Evolutionary conservation across 768 basidiomycete species (phyloP).

Genomic region (Amylocystis lapponica): DNA sequence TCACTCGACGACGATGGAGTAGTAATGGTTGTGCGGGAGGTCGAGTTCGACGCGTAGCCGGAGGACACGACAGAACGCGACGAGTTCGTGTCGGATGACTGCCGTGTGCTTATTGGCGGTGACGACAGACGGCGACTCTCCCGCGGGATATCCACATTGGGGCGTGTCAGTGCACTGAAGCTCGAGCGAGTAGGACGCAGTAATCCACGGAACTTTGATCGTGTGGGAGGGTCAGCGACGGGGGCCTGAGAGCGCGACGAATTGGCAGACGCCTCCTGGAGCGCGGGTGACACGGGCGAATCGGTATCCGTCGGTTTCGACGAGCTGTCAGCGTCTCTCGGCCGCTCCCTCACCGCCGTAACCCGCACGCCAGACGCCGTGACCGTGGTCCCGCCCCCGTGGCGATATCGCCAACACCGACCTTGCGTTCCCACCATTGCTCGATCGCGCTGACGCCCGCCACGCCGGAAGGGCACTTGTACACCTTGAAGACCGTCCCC

Average conservation of each 20-base stretch:
- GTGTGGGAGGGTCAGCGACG: conserved; percentile 9
- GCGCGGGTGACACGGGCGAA: too few species aligned
- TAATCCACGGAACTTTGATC: conserved; percentile 3
- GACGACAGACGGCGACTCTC: too few species aligned
- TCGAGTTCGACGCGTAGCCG: conserved; percentile 3
- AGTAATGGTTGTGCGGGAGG: not conserved
- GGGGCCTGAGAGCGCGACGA: too few species aligned
- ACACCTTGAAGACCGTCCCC: conserved; percentile 84
- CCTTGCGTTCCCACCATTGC: conserved; percentile 74
- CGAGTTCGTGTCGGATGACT: conserved; percentile 5
- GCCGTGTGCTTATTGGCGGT: conserved; percentile 18
- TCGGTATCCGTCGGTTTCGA: too few species aligned
- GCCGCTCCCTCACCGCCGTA: conserved; percentile 24
- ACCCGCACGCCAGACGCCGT: conserved; percentile 21
- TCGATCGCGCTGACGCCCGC: conserved; percentile 50
- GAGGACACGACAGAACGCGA: conserved; percentile 11
- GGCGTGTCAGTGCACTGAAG: too few species aligned
- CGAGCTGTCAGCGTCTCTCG: conserved; percentile 15
- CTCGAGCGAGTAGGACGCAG: conserved; percentile 2
- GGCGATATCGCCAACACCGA: conserved; percentile 65
- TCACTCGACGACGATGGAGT: conserved; percentile 4
- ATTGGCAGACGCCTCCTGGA: too few species aligned
- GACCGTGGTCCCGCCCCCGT: conserved; percentile 8
- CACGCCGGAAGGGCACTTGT: conserved; percentile 41
- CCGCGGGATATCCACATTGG: too few species aligned